Base-by-base conservation (phyloP, 768 basidiomycete species). In the Psilocybe cubensis region DNA sequence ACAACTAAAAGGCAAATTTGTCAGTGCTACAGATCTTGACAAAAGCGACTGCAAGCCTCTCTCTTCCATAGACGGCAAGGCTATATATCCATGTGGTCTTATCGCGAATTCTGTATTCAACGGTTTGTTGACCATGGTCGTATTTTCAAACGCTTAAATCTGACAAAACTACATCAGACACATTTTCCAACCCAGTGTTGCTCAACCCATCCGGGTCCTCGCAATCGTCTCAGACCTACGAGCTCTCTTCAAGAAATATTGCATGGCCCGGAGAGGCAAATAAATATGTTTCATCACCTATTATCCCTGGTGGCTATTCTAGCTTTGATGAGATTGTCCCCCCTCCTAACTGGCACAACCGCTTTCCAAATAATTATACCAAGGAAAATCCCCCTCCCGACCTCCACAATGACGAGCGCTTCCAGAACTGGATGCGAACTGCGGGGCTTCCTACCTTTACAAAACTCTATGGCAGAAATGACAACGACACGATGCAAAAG, bases 361-460 rank as follows among this genome's bases (percentile, higher is more conserved):
- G 81, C 53, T 98, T 79, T 75, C 93, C 94, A 1, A 70, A 89
- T 59, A 82, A 82, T 54, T 98, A 97, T 66, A 86, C 85, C 3
- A 68, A 74, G 1, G 72, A 72, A 4, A 84, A 79, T 59, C 83
- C 83, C 14, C 86, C 88, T 18, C 96, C 94, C 1, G 76, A 97
- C 68, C 77, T 98, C 33, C 75, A 78, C 52, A 62, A 63, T 2
- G 88, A 98, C 67, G 92, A 98, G 72, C 95, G 92, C 66, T 98
- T 99, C 79, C 96, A 98, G 74, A 96, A 96, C 69, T 99, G 97
- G 97, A 99, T 99, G 97, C 85, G 96, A 57, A 97, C 96, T 2
- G 94, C 97, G 0, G 97, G 96, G 10, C 73, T 98, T 45, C 97
- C 97, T 8, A 98, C 96, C 6, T 99, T 99, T 72, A 88, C 94